Base-by-base conservation (phyloP, 768 basidiomycete genomes). In the Podaxis sp. region DNA sequence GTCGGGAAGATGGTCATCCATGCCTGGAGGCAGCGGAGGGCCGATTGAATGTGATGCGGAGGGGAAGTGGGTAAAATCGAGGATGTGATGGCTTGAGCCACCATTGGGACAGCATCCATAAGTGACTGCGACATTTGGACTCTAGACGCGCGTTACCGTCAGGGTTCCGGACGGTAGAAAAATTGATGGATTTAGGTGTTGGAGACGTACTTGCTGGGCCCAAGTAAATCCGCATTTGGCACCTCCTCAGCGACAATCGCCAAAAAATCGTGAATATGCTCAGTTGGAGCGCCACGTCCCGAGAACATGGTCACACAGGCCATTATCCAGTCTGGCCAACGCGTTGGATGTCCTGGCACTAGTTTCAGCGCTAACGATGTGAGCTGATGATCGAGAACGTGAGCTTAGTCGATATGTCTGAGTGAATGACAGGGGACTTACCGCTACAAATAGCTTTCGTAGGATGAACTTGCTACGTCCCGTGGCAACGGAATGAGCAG, bases 221-320 rank as follows among this genome's bases (percentile, higher is more conserved):
- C 86, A 37, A 92, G 69, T 56, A 96, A 74, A 71, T 93, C 92
- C 9, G 91, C 90, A 25, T 82, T 80, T 21, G 80, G 79, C 5
- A 92, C 79, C 68, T 97, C 94, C 67, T 95, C 92, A 2, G 91
- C 91, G 0, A 86, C 90, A 46, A 95, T 94, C 14, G 86, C 81
- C 40, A 95, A 77, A 70, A 91, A 91, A 63, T 92, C 89, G 44
- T 91, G 82, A 13, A 90, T 72, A 54, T 80, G 71, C 62, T 89
- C 87, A 0, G 81, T 74, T 1, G 84, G 71, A 1, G 85, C 83
- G 11, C 88, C 86, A 5, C 79, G 77, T 11, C 70, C 75, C 0
- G 87, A 88, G 62, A 95, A 82, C 1, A 79, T 76, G 1, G 83
- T 79, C 4, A 91, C 78, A 37, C 85, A 85, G 0, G 80, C 78